A percentile compares a stretch with the other conserved stretches of the same genome.
Conservation (phyloP, 208 protist species). For the Phytomonas francai region DNA sequence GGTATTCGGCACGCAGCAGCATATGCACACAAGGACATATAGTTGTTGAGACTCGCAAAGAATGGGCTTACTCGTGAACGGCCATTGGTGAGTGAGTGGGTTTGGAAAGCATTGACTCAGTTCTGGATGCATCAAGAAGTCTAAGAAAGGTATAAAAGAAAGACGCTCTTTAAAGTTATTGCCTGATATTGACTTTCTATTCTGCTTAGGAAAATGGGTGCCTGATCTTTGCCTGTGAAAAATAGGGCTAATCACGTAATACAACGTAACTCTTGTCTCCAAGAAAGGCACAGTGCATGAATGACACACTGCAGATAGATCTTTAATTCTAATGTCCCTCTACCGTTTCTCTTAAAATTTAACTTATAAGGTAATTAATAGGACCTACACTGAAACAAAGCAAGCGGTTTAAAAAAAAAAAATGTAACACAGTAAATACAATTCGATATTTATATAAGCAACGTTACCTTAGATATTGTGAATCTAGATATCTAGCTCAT, state of each 20-base stretch:
- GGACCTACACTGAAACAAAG: background rate
- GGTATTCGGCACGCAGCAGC: conserved; percentile 70
- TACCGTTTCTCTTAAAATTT: background rate
- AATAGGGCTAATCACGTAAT: background rate
- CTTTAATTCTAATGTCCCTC: background rate
- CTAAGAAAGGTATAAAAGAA: background rate
- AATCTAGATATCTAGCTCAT: background rate
- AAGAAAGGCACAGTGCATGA: background rate
- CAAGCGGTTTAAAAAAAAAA: background rate
- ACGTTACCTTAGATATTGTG: background rate
- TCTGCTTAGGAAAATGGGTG: background rate
- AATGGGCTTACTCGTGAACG: conserved; percentile 58
- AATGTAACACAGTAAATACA: background rate
- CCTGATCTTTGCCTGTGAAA: background rate
- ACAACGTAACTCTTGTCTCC: background rate
- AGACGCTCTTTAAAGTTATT: background rate
- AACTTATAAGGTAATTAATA: background rate
- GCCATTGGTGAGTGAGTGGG: conserved; percentile 71
- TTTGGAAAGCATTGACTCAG: conserved; percentile 79
- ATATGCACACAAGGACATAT: conserved; percentile 75
- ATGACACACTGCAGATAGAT: background rate
- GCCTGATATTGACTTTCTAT: background rate
- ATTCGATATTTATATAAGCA: background rate
- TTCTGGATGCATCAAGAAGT: conserved; percentile 17
- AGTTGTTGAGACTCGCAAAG: conserved; percentile 77